Percentiles rank a stretch among this genome's conserved stretches.
Conservation (phyloP, 257 asterid species). For the Cruciata laevipes region DNA sequence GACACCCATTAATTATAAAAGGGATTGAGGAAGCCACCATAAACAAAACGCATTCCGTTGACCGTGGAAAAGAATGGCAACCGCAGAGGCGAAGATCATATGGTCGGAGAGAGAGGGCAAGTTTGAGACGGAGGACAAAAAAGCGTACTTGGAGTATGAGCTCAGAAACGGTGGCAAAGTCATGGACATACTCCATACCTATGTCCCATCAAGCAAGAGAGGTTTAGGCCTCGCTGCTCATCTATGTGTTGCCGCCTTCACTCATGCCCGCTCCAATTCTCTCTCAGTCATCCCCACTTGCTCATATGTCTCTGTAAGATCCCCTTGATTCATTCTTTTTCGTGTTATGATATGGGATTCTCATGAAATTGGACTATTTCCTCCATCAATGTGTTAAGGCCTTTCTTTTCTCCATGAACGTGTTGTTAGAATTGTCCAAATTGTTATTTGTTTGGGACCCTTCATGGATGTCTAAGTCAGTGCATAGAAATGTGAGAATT, state of each 20-base stretch:
- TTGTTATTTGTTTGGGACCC: not conserved
- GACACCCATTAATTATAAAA: too few species aligned
- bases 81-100: slow-evolving; percentile 20
- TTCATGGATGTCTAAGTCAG: not conserved
- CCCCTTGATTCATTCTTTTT: not conserved
- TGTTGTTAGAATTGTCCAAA: not conserved
- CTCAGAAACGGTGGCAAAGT: slow-evolving; percentile 34
- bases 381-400: not conserved
- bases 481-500: not conserved
- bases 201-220: slow-evolving; percentile 74
- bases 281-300: slow-evolving; percentile 67
- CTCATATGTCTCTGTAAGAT: slow-evolving; percentile 84
- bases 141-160: slow-evolving; percentile 60
- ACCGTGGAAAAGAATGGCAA: not conserved
- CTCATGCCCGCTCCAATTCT: slow-evolving; percentile 55
- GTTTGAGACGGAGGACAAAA: slow-evolving; percentile 74
- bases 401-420: not conserved
- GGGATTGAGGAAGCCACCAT: too few species aligned
- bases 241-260: slow-evolving; percentile 76
- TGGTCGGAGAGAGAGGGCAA: slow-evolving; percentile 59
- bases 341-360: not conserved
- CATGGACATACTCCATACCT: slow-evolving; percentile 80
- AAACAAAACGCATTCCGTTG: too few species aligned
- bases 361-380: not conserved
- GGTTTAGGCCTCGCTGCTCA: slow-evolving; percentile 77